A percentile compares a stretch with the other conserved stretches of the same genome.
Evolutionary conservation across 805 yeast species (phyloP).

Genomic region (Candida morakotiae): DNA sequence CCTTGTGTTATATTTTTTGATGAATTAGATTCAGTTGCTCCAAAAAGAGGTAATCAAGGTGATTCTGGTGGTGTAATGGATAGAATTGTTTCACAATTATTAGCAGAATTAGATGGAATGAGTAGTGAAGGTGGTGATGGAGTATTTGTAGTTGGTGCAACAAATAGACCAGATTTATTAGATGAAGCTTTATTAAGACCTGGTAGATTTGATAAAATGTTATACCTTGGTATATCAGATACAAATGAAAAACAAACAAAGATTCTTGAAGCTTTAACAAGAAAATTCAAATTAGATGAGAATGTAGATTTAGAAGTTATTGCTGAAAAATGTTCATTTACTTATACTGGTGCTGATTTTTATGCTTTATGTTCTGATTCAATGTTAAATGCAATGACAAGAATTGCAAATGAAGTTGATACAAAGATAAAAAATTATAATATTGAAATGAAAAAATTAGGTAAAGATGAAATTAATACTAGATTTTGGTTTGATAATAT

Average conservation of each 20-base stretch:
- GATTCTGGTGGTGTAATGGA: conserved; percentile 99
- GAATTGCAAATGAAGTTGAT: conserved; percentile 79
- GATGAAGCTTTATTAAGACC: conserved; percentile 94
- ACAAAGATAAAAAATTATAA: conserved; percentile 54
- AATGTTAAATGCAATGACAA: conserved; percentile 92
- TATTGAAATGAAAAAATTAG: conserved; percentile 18
- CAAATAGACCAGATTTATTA: conserved; percentile 90
- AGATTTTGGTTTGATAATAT: conserved; percentile 89
- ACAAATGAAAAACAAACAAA: conserved; percentile 85
- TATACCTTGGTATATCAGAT: conserved; percentile 89
- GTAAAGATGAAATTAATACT: conserved; percentile 49
- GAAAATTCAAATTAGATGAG: conserved; percentile 65
- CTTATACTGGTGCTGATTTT: conserved; percentile 97
- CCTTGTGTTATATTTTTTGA: conserved; percentile 98
- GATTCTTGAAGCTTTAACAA: conserved; percentile 80
- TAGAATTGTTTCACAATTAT: conserved; percentile 89
- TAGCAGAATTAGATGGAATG: conserved; percentile 97
- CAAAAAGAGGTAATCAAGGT: conserved; percentile 97
- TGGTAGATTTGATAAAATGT: conserved; percentile 92
- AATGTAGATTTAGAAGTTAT: conserved; percentile 56
- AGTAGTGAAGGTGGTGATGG: conserved; percentile 71
- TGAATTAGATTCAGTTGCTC: conserved; percentile 97
- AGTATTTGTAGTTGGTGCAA: conserved; percentile 98
- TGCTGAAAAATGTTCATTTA: conserved; percentile 74
- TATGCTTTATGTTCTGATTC: conserved; percentile 95